Conservation (phyloP, 2,329 filamentous ascomycete species). For the Pseudogymnoascus sp. region DNA sequence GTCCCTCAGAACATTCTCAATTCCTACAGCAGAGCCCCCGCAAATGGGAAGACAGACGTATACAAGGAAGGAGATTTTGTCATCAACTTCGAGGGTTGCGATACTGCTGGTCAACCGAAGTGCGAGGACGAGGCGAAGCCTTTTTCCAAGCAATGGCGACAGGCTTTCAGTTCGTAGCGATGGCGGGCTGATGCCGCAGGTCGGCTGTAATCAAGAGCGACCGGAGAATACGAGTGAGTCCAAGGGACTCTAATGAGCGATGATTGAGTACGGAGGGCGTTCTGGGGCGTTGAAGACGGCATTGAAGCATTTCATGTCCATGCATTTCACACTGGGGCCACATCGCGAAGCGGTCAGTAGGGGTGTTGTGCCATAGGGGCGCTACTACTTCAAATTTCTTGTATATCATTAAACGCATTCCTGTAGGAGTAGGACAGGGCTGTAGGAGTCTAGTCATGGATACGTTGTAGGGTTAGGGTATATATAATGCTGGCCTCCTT, state of each 20-base stretch:
- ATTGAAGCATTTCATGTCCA: constrained; percentile 2
- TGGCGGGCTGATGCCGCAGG: background rate
- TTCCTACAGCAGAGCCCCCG: constrained; percentile 52
- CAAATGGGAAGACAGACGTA: constrained; percentile 44
- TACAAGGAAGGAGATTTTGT: constrained; percentile 83
- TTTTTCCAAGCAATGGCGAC: constrained; percentile 28
- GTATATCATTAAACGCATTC: constrained; percentile 6
- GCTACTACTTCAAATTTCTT: constrained; percentile 1
- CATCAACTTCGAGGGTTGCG: constrained; percentile 70
- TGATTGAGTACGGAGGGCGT: background rate
- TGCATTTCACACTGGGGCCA: constrained; percentile 4
- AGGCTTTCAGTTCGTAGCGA: constrained; percentile 1
- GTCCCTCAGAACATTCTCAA: constrained; percentile 83
- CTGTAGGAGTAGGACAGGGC: background rate
- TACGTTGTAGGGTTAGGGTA: constrained; percentile 3
- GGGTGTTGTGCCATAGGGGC: background rate
- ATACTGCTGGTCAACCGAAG: constrained; percentile 43
- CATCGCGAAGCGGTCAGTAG: background rate
- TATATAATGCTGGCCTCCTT: background rate
- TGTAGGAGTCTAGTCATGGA: background rate
- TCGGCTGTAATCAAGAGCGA: background rate
- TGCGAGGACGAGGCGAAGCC: constrained; percentile 63
- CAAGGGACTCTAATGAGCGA: constrained; percentile 6
- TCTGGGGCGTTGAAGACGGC: background rate
- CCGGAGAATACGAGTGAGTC: background rate